Evolutionary conservation across 2,329 filamentous ascomycete species (phyloP).

Genomic region (Didymella lethalis): DNA sequence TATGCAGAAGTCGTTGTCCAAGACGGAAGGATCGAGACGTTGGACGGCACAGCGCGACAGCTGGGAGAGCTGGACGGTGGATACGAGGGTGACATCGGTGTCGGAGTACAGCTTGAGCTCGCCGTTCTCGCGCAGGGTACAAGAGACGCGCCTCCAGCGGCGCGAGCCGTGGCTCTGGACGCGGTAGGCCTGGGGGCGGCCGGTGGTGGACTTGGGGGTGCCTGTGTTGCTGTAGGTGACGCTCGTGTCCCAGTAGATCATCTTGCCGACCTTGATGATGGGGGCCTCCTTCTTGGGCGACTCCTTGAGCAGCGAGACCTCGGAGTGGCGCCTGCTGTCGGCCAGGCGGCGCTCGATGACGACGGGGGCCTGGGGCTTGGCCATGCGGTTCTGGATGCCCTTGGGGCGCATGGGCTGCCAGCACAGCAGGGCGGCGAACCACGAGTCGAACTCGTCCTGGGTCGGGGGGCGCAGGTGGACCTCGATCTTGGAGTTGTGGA

Average conservation of each 20-base stretch:
- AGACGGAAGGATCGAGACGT: conserved; percentile 84
- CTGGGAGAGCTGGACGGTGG: conserved; percentile 85
- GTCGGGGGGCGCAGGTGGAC: conserved; percentile 71
- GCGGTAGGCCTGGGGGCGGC: conserved; percentile 61
- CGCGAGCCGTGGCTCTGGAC: conserved; percentile 65
- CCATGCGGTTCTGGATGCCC: conserved; percentile 62
- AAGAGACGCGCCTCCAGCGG: conserved; percentile 90
- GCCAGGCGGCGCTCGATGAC: conserved; percentile 46
- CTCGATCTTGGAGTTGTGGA: conserved; percentile 64
- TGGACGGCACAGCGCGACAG: conserved; percentile 91
- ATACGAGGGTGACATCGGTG: conserved; percentile 79
- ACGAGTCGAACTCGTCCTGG: conserved; percentile 74
- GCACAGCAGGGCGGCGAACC: conserved; percentile 80
- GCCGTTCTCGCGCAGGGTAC: conserved; percentile 92
- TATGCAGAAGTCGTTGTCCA: conserved; percentile 93
- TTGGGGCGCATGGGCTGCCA: conserved; percentile 79
- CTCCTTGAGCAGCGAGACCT: conserved; percentile 67
- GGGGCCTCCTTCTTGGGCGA: conserved; percentile 72
- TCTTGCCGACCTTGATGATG: conserved; percentile 85
- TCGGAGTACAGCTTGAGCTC: conserved; percentile 91
- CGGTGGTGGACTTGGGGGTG: conserved; percentile 42
- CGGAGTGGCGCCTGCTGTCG: conserved; percentile 58
- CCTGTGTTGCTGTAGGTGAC: conserved; percentile 59
- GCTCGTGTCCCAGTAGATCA: conserved; percentile 74
- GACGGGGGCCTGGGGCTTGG: conserved; percentile 57